A percentile compares a stretch with the other conserved stretches of the same genome.
phyloP scores from a whole-genome alignment of 108 stramenopile genomes.

The Nitzschia inconspicua region DNA sequence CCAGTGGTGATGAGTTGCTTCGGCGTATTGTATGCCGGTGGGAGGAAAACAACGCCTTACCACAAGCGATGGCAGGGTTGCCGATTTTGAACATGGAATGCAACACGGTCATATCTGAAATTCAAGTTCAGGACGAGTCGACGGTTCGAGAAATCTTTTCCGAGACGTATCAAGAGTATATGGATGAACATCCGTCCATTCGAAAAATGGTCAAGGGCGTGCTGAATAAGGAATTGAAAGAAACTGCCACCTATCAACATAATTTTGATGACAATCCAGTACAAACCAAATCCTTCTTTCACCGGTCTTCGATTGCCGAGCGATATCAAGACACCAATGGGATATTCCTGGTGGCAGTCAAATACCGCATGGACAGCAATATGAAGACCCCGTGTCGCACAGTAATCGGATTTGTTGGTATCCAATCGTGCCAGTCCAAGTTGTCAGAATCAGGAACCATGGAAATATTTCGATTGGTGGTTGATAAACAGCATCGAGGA shows the following conservation, averaged over 20 bases:
- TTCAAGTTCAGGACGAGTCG: slow-evolving; percentile 32
- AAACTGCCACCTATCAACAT: background rate
- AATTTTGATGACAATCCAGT: background rate
- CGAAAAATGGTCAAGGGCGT: slow-evolving; percentile 64
- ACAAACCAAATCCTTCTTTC: background rate
- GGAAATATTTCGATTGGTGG: slow-evolving; percentile 65
- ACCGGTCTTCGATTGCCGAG: background rate
- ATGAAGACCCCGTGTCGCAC: background rate
- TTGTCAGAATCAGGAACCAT: slow-evolving; percentile 21
- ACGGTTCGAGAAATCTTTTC: slow-evolving; percentile 47
- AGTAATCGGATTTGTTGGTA: slow-evolving; percentile 64
- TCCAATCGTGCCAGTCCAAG: slow-evolving; percentile 32
- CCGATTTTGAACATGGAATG: background rate
- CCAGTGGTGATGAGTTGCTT: background rate
- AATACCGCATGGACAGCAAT: background rate
- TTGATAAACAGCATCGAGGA: slow-evolving; percentile 45
- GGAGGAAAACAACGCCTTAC: no score
- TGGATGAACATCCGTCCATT: slow-evolving; percentile 55
- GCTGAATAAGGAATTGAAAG: slow-evolving; percentile 52
- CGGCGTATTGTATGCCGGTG: no score
- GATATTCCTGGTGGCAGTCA: slow-evolving; percentile 19
- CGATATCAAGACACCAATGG: slow-evolving; percentile 7
- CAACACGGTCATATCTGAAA: background rate
- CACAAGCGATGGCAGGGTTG: slow-evolving; percentile 8
- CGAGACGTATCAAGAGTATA: slow-evolving; percentile 40